Evolutionary conservation across 176 grass and related monocot species (phyloP), one percentile per base, ranked within the genome.

Genomic region (Chrysopogon serrulatus): DNA sequence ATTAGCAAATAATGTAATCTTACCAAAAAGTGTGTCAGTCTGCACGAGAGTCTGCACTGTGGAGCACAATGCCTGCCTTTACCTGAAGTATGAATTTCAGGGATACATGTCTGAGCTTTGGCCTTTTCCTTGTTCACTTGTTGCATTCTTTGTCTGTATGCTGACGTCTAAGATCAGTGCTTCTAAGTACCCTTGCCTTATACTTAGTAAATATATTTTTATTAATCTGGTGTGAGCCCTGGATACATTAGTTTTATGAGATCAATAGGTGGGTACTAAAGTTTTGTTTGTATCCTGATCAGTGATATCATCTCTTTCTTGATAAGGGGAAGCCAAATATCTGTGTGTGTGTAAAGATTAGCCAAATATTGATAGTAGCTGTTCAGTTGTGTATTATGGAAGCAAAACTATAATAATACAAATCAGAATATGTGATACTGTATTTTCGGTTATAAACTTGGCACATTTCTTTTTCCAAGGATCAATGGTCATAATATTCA

Each of bases 61-160:
- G 74, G 53, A 85, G 75, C 41, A 65, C 65, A 51, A 41, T 71
- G 32, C 19, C 71, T 27, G 21, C 13, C 73, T 36, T 76, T 36
- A 14, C 67, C 45, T 65, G 26, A 83, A 53, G 32, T 27, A 35
- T 79, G 73, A 42, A 26, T 27, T 87, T 88, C 65, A 71, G 73
- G 73, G 9, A 49, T 51, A 71, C 37, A 43, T 64, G 12, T 45
- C 11, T 27, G 49, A 14, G 31, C 0, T 60, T 60, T 31, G n/a
- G 43, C 17, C 56, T 47, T 49, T 63, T 66, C 36, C 73, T n/a
- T 57, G 53, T 57, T 24, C 8, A 57, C n/a, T 33, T 65, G 2
- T 54, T 82, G 10, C 13, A 19, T 88, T 31, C 9, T 87, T 39
- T 82, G 6, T 59, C 27, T 15, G 26, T 68, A 16, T 76, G 61